Percentiles rank a stretch among this genome's conserved stretches.
Conservation (phyloP, 345 rosid genomes). For the Rubroshorea leprosula region DNA sequence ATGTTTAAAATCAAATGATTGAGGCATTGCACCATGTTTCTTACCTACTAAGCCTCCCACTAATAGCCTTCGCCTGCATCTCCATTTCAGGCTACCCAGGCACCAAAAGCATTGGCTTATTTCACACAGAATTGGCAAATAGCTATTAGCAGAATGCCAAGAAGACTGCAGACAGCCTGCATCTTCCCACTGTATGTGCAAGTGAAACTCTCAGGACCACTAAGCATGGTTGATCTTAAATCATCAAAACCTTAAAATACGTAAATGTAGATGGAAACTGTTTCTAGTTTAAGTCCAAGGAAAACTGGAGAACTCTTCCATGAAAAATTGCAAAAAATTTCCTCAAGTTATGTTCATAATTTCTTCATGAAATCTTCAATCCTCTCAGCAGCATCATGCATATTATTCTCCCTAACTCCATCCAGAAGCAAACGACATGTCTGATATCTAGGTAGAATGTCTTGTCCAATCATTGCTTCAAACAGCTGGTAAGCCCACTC, state of each 20-base stretch:
- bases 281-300: neutral
- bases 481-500: conserved; percentile 71
- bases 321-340: neutral
- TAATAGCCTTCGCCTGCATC: neutral
- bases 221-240: neutral
- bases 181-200: neutral
- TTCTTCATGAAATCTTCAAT: conserved; percentile 56
- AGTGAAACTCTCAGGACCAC: neutral
- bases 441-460: conserved; percentile 47
- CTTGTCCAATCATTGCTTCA: conserved; percentile 65
- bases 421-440: conserved; percentile 64
- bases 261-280: neutral
- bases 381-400: conserved; percentile 47
- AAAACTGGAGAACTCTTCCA: neutral
- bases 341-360: conserved; percentile 17
- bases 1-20: neutral
- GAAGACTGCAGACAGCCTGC: no score
- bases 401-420: conserved; percentile 43
- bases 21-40: neutral
- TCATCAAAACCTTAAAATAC: neutral
- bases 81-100: neutral
- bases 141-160: neutral
- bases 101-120: neutral
- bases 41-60: neutral
- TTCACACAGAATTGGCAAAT: neutral